Evolutionary conservation across 192 early-diverging fungal genomes (phyloP), one percentile per base, ranked within the genome.

Genomic region (Rhizophagus clarus): DNA sequence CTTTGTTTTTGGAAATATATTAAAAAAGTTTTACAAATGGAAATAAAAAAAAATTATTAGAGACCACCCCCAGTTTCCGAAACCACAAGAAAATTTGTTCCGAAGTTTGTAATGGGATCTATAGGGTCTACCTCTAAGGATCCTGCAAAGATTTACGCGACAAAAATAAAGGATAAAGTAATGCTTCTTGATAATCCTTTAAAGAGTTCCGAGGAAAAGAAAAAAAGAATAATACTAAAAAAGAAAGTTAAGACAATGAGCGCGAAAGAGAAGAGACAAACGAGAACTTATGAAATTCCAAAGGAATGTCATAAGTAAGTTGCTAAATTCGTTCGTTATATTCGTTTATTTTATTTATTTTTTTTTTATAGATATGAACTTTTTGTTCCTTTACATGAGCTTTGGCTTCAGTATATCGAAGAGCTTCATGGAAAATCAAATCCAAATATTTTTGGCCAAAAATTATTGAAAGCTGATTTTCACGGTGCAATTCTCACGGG

Each of bases 401-500:
- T 97, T 49, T 98, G 97, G 96, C 84, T 81, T 60, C 86, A 88
- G 22, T 97, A 96, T 81, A 93, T 96, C 72, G 83, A 77, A 14
- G 86, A 91, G 37, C 82, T 98, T 9, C 77, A 93, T 32, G 85
- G 86, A 20, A 84, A 73, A 49, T 81, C 77, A 2, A 42, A 74
- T 12, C 61, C 83, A 2, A 26, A 73, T 2, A 67, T 63, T 14
- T 82, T 86, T 47, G 79, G 85, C 4, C 85, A 87, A 40, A 93
- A 93, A 32, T 37, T 94, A 34, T 66, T 93, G 11, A 94, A 94
- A 72, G 95, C 95, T 3, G 97, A 98, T 77, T 91, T 92, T 84
- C 96, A 98, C 81, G 97, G 97, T 4, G 91, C 94, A 2, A 82
- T 86, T 20, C 67, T 98, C 15, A 90, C 93, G 8, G 95, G 90